Conservation (phyloP, 768 basidiomycete species). For the Glaciozyma martinii region DNA sequence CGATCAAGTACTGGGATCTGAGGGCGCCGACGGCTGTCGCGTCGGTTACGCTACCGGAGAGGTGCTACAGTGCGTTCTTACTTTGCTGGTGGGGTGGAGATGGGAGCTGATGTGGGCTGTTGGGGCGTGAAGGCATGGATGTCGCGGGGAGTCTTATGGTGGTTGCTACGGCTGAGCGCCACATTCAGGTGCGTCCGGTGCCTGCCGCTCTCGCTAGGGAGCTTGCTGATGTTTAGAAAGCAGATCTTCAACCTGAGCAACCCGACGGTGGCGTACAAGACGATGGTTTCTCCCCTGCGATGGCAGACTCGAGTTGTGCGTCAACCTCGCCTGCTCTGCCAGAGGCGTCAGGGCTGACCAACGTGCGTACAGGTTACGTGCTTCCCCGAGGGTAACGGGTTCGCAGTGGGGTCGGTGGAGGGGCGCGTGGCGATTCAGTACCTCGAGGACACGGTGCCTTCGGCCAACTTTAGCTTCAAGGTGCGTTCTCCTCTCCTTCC, state of each 20-base stretch:
- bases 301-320: conserved; percentile 37
- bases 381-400: conserved; percentile 42
- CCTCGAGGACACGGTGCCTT: conserved; percentile 38
- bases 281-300: conserved; percentile 17
- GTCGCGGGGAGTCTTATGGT: conserved; percentile 43
- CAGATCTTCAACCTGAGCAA: conserved; percentile 75
- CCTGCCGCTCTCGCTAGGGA: too few relatives aligned
- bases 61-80: conserved; percentile 79
- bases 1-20: conserved; percentile 79
- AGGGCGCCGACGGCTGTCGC: conserved; percentile 65
- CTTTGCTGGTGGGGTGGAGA: conserved; percentile 47
- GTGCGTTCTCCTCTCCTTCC: not conserved
- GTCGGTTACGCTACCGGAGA: conserved; percentile 72
- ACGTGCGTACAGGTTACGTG: conserved; percentile 34
- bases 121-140: conserved; percentile 22
- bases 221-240: too few relatives aligned
- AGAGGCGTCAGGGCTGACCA: not conserved
- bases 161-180: conserved; percentile 84
- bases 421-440: conserved; percentile 91
- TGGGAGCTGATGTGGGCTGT: not conserved
- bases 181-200: conserved; percentile 44
- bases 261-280: not conserved
- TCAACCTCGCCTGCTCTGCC: not conserved
- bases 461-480: conserved; percentile 71
- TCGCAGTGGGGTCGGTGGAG: conserved; percentile 44